A percentile compares a stretch with the other conserved stretches of the same genome.
Conservation (phyloP, 768 basidiomycete species). For the Myochromella boudieri region DNA sequence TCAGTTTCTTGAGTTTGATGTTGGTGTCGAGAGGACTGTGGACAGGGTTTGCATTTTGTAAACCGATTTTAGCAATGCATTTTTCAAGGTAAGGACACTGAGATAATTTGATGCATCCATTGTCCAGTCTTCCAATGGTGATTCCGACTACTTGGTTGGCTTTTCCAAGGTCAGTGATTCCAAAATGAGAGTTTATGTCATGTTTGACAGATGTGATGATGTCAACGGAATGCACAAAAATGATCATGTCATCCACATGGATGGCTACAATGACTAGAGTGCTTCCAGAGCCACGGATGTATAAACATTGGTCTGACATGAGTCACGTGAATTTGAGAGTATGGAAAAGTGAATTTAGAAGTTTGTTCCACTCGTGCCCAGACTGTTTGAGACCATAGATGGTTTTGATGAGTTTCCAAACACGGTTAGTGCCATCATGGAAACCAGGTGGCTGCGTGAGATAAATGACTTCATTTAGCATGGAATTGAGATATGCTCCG, state of each 20-base stretch:
- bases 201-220: too few species aligned
- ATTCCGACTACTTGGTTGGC: slow-evolving; percentile 31
- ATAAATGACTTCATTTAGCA: slow-evolving; percentile 32
- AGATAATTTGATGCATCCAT: too few species aligned
- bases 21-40: slow-evolving; percentile 24
- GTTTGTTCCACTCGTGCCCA: slow-evolving; percentile 27
- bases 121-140: slow-evolving; percentile 20
- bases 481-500: slow-evolving; percentile 24
- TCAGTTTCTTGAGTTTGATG: slow-evolving; percentile 14
- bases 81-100: slow-evolving; percentile 28
- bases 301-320: too few species aligned
- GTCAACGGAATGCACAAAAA: too few species aligned
- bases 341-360: slow-evolving; percentile 20
- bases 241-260: too few species aligned
- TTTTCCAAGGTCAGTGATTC: slow-evolving; percentile 29
- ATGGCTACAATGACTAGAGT: too few species aligned
- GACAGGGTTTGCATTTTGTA: slow-evolving; percentile 21
- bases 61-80: slow-evolving; percentile 22
- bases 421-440: slow-evolving; percentile 10
- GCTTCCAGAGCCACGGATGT: too few species aligned
- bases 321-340: too few species aligned
- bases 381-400: too few species aligned
- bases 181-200: too few species aligned
- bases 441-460: slow-evolving; percentile 37
- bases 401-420: slow-evolving; percentile 17